phyloP scores from a whole-genome alignment of 768 basidiomycete species.

The Mycena chlorophos region DNA sequence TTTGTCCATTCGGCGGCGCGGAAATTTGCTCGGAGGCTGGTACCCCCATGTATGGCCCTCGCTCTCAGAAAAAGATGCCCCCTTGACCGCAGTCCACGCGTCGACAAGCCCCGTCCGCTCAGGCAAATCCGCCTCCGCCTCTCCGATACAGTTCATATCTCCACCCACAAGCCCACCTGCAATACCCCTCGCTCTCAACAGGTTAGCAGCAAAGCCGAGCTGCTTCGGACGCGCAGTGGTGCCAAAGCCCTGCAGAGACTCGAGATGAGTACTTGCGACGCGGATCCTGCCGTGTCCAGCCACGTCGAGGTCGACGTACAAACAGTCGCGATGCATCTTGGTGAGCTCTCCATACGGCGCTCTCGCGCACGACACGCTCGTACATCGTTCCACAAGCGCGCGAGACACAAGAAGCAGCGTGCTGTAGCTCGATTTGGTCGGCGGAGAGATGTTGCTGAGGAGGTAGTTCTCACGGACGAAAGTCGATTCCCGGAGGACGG shows the following conservation, averaged over 20 bases:
- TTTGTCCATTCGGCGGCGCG: slow-evolving; percentile 46
- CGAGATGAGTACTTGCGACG: slow-evolving; percentile 53
- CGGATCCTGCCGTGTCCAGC: slow-evolving; percentile 37
- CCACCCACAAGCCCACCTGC: slow-evolving; percentile 47
- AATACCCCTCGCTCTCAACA: slow-evolving; percentile 33
- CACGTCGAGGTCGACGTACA: slow-evolving; percentile 48
- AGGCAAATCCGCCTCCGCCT: slow-evolving; percentile 35
- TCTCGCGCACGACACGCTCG: slow-evolving; percentile 31
- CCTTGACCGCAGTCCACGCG: slow-evolving; percentile 34
- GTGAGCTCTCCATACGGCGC: slow-evolving; percentile 39
- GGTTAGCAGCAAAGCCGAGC: slow-evolving; percentile 35
- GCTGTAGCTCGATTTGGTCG: slow-evolving; percentile 45
- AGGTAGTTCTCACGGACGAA: slow-evolving; percentile 47
- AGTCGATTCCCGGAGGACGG: slow-evolving; percentile 37
- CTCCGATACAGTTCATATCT: slow-evolving; percentile 52
- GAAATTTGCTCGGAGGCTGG: slow-evolving; percentile 37
- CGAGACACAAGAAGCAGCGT: slow-evolving; percentile 49
- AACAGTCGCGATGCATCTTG: slow-evolving; percentile 42
- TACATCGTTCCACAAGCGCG: slow-evolving; percentile 28
- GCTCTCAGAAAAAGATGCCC: slow-evolving; percentile 9
- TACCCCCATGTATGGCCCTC: slow-evolving; percentile 49
- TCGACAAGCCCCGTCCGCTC: slow-evolving; percentile 42
- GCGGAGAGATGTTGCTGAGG: slow-evolving; percentile 39
- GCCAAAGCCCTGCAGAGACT: slow-evolving; percentile 44
- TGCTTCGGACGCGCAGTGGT: slow-evolving; percentile 39